phyloP scores from a whole-genome alignment of 1,139 yeast species.

The Hyphopichia fennica region DNA sequence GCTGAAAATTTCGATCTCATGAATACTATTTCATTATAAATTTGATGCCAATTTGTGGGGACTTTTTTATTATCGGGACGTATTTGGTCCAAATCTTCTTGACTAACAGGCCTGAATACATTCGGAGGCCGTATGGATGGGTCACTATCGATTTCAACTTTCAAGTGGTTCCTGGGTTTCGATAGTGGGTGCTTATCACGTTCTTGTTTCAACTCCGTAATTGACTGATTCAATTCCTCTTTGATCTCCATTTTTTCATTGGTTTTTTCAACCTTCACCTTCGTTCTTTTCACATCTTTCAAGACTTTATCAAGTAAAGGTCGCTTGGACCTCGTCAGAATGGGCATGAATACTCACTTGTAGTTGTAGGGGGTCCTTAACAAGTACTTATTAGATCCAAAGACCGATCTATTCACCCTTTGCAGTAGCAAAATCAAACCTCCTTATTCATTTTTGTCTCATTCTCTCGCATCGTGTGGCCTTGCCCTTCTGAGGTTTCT shows the following conservation, averaged over 20 bases:
- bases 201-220: neutral
- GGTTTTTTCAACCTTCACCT: neutral
- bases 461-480: neutral
- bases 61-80: conserved; percentile 5
- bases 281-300: neutral
- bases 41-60: conserved; percentile 52
- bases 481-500: neutral
- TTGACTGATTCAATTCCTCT: neutral
- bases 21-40: conserved; percentile 60
- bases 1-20: conserved; percentile 67
- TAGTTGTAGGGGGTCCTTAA: too few species aligned
- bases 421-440: neutral
- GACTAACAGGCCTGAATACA: conserved; percentile 3
- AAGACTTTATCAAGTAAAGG: too few species aligned
- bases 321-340: neutral
- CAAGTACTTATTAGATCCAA: neutral
- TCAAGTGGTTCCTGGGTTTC: neutral
- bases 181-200: neutral
- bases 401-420: neutral
- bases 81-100: neutral
- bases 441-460: neutral
- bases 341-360: neutral
- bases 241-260: neutral
- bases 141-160: conserved; percentile 1
- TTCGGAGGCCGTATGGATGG: conserved; percentile 4